Base-by-base conservation (phyloP, 345 rosid species). In the Kernera saxatilis region DNA sequence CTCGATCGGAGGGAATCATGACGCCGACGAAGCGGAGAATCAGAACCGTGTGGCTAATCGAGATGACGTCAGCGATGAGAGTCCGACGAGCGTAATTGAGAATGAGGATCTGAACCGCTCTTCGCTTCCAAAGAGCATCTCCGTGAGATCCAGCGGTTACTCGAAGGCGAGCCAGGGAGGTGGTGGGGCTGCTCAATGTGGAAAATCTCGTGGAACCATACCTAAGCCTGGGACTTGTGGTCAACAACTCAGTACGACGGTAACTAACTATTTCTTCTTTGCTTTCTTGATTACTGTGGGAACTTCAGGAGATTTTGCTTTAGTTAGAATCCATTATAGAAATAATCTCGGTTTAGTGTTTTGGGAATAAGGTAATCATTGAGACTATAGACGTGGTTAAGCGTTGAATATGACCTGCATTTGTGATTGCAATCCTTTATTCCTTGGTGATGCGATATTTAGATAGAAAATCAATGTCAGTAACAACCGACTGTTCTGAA, bases 101-200 rank as follows among this genome's bases (percentile, higher is more conserved):
- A 77, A 46, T 22, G 75, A 75, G 57, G 84, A 77, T 62, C 72
- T 76, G 39, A 79, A 82, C 75, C 77, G 80, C 22, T 78, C 80
- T 21, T 64, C 85, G 48, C 59, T 93, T 15, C 97, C 96, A 14
- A 91, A 91, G 82, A 87, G 91, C 55, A 86, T 88, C 62, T 88
- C 98, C 9, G 92, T 91, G 53, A 80, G 92, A 72, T 86, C 97
- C 39, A 81, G 71, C n/a, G 86, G 82, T 13, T 84, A 85, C 80
- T 65, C 77, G 49, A 86, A 80, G 79, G 49, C 82, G 60, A 67
- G 65, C 63, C 73, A 49, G 18, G 77, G 67, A 45, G 37, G 62
- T 25, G 68, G 54, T 58, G 79, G 52, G 11, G 21, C 79, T 19
- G 78, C 82, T 78, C 80, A 61, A 8, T 37, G 64, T 50, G 81